These are phyloP conservation scores for Metschnikowia peoriensis DNA, from an alignment of 805 yeast genomes.

Conservation along the genomic window DNA sequence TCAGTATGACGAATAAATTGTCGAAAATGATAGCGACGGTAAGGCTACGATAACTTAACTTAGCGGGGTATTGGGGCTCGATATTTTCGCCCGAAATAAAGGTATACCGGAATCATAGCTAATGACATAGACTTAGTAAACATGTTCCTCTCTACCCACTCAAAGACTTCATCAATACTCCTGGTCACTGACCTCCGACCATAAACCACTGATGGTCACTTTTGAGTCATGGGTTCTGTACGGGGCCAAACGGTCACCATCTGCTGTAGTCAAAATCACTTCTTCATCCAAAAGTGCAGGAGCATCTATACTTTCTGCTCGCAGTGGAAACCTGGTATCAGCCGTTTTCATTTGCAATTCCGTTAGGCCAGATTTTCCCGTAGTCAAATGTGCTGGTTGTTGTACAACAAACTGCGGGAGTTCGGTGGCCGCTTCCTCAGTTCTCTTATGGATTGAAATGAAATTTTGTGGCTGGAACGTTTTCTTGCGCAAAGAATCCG, in stretches of 20 bases:
- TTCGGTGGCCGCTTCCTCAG: not conserved
- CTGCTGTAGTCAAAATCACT: not conserved
- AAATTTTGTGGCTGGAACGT: slow-evolving; percentile 9
- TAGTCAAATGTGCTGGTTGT: slow-evolving; percentile 3
- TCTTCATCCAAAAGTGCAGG: not conserved
- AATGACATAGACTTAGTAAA: not conserved
- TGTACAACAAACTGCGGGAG: slow-evolving; percentile 5
- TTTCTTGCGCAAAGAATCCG: slow-evolving; percentile 1
- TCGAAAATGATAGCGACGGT: too few species aligned
- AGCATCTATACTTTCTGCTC: not conserved
- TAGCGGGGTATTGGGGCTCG: too few species aligned
- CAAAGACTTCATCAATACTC: not conserved
- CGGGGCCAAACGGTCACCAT: slow-evolving; percentile 4
- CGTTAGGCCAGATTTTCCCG: slow-evolving; percentile 8
- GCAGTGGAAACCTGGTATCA: slow-evolving; percentile 7
- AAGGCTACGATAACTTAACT: too few species aligned
- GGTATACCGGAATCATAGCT: not conserved
- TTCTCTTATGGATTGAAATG: slow-evolving; percentile 6
- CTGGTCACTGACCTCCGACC: slow-evolving; percentile 11
- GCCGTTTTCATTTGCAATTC: slow-evolving; percentile 12
- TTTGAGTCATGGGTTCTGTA: slow-evolving; percentile 6
- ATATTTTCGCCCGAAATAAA: not conserved
- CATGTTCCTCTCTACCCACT: not conserved
- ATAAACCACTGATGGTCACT: slow-evolving; percentile 8
- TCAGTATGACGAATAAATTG: too few species aligned